Evolutionary conservation across 129 eudicot genomes (phyloP).

Genomic region (Gnaphalium uliginosum): DNA sequence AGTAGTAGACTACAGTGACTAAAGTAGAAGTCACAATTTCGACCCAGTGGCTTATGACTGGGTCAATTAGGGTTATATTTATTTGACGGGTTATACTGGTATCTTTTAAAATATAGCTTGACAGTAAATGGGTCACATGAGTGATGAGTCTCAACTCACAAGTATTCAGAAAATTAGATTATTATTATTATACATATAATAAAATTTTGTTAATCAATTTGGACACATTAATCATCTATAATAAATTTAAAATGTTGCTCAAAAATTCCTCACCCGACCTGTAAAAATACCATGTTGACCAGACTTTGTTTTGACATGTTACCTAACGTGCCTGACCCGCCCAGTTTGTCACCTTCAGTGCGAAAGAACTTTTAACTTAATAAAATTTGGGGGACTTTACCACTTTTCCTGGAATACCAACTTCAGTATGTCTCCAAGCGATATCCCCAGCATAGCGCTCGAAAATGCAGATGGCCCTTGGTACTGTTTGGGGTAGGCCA

Average conservation of each 20-base stretch:
- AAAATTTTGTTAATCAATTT: not conserved
- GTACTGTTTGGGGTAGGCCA: conserved; percentile 50
- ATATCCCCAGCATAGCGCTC: conserved; percentile 60
- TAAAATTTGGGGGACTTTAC: conserved; percentile 25
- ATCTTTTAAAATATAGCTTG: not conserved
- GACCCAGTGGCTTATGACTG: not conserved
- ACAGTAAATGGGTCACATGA: conserved; percentile 2
- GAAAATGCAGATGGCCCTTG: conserved; percentile 64
- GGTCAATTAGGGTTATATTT: not conserved
- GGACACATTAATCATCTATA: not conserved
- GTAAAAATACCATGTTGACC: not conserved
- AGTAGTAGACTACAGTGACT: not conserved
- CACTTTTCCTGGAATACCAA: conserved; percentile 82
- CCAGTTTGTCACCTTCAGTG: not conserved
- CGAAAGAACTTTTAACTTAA: not conserved
- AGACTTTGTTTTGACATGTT: not conserved
- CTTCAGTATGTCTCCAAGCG: conserved; percentile 88
- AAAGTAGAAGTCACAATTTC: not conserved
- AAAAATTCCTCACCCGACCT: not conserved
- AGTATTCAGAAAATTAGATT: no score
- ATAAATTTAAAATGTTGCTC: not conserved
- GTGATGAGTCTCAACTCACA: not conserved
- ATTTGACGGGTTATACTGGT: not conserved
- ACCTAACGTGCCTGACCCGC: not conserved
- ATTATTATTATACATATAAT: not conserved